Evolutionary conservation across 2,329 filamentous ascomycete species (phyloP).

Genomic region (Pseudogymnoascus sp.): DNA sequence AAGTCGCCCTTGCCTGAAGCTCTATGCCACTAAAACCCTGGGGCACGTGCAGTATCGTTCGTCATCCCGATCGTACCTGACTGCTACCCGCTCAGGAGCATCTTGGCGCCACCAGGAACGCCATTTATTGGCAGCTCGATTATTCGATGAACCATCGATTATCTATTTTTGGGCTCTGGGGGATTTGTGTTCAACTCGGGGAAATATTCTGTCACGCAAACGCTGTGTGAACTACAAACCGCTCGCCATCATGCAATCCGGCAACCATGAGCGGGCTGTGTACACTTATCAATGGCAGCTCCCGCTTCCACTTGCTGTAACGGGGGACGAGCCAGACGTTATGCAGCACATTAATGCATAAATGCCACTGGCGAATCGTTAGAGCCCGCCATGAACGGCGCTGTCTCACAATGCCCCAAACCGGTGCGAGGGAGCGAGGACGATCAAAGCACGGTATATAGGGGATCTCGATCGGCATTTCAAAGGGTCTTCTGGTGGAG

Average conservation of each 20-base stretch:
- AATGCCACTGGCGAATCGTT: background rate
- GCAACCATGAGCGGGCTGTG: background rate
- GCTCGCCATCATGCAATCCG: background rate
- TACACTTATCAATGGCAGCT: background rate
- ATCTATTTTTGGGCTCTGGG: background rate
- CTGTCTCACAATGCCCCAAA: background rate
- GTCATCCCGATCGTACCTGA: slow-evolving; percentile 1
- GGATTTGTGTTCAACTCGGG: background rate
- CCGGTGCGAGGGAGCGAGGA: background rate
- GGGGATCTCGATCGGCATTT: slow-evolving; percentile 1
- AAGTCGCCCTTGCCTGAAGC: background rate
- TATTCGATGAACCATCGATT: background rate
- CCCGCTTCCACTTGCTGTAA: background rate
- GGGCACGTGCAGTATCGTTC: background rate
- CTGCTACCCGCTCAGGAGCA: background rate
- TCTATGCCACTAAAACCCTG: background rate
- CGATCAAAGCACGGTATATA: background rate
- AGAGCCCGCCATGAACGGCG: background rate
- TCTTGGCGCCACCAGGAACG: slow-evolving; percentile 4
- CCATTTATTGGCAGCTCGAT: background rate
- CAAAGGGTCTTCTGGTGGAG: slow-evolving; percentile 5
- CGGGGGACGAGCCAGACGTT: background rate
- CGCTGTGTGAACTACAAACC: background rate
- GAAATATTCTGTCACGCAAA: background rate
- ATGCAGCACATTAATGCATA: background rate